These are phyloP conservation scores for Exophiala sp. DNA, from an alignment of 2,329 filamentous ascomycete genomes.

Conservation along the genomic window DNA sequence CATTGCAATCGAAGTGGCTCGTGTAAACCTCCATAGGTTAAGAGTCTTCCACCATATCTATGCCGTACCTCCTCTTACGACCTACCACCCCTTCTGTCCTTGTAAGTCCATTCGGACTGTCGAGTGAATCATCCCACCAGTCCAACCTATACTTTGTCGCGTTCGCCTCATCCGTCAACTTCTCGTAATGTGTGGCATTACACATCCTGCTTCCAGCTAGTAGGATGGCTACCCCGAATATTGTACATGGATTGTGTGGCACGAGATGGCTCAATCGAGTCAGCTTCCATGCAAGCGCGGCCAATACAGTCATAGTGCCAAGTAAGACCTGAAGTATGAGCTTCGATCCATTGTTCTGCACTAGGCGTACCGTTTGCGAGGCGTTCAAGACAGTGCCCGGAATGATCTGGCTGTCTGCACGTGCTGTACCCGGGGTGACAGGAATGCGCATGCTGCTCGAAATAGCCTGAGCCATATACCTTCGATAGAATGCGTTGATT, in stretches of 20 bases:
- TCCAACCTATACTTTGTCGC: background rate
- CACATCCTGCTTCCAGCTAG: conserved; percentile 13
- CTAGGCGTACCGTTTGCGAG: no score
- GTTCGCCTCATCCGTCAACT: background rate
- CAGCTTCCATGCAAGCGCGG: no score
- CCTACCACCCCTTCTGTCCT: background rate
- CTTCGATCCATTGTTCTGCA: conserved; percentile 18
- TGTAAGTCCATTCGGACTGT: background rate
- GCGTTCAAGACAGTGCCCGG: no score
- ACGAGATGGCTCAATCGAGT: conserved; percentile 5
- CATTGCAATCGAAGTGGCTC: no score
- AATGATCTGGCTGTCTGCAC: no score
- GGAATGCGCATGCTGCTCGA: conserved; percentile 20
- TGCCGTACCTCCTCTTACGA: conserved; percentile 14
- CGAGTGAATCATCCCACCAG: conserved; percentile 9
- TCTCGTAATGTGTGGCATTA: background rate
- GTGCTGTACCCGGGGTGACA: background rate
- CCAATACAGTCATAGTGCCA: conserved; percentile 15
- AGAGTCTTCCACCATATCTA: conserved; percentile 13
- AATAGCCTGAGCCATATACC: conserved; percentile 28
- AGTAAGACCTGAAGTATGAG: conserved; percentile 19
- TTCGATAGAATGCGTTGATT: conserved; percentile 26
- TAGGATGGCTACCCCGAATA: conserved; percentile 15
- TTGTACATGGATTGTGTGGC: conserved; percentile 23
- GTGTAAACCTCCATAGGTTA: no score